Base-by-base conservation (phyloP, 1,139 yeast genomes). In the Insectozyma bohioensis region DNA sequence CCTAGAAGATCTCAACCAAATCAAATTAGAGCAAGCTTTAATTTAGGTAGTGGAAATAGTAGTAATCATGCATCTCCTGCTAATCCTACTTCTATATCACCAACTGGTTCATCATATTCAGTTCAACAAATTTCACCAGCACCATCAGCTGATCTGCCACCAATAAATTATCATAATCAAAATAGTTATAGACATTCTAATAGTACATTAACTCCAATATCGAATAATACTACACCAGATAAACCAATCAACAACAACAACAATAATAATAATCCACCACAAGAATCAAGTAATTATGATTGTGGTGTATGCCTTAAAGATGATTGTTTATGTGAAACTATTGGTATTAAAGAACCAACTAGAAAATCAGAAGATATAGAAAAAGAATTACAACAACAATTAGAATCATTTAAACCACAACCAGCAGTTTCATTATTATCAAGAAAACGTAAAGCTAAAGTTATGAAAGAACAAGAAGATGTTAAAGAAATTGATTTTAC, bases 291-390 rank as follows among this genome's bases (percentile, higher is more conserved):
- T 12, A 50, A 52, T 37, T 66, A 63, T 38, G 78, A 72, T 45
- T 83, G 92, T 52, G 84, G 83, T 1, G 77, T 79, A 4, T 83
- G 92, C 51, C 56, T 68, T 29, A 80, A 80, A 51, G 90, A 82
- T 32, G 80, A 76, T 36, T 83, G 92, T 50, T 58, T 82, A 9
- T 83, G 90, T 54, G 88, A 75, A 36, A 60, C 69, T 2, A 75
- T 79, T n/a, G 88, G 87, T 1, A 53, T 78, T 33, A 77, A 71
- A 43, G 49, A 47, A 13, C 42, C 41, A 6, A 28, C 27, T 31
- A 34, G 26, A n/a, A 24, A 31, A 14, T 13, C 24, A 17, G 20
- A 20, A 12, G 30, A 31, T 4, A 15, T 29, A 13, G 39, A 41
- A 8, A 36, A 29, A 19, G 30, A 41, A 4, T 46, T 67, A 26